Evolutionary conservation across 306 rosid species (phyloP).

Genomic region (Cercis canadensis): DNA sequence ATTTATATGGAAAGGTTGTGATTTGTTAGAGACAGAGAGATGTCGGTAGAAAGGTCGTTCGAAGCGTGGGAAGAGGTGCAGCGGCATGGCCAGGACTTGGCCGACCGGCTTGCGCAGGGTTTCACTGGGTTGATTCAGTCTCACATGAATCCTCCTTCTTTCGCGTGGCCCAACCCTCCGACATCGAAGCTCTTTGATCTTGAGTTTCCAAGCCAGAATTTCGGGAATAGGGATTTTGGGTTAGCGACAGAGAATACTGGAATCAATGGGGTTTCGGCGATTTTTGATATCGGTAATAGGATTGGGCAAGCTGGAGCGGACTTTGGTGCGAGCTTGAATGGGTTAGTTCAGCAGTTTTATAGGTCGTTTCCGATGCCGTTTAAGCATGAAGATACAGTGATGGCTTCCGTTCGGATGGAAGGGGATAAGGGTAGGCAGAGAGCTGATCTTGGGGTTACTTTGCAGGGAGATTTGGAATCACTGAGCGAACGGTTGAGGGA

Average conservation of each 20-base stretch:
- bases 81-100: conserved; percentile 93
- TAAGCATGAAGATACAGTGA: conserved; percentile 60
- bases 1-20: conserved; percentile 44
- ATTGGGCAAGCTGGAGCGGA: conserved; percentile 96
- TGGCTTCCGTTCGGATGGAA: conserved; percentile 46
- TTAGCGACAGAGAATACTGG: conserved; percentile 50
- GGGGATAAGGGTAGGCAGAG: conserved; percentile 57
- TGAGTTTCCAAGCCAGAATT: conserved; percentile 72
- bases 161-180: conserved; percentile 79
- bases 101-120: conserved; percentile 96
- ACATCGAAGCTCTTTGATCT: conserved; percentile 80
- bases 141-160: conserved; percentile 73
- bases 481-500: conserved; percentile 62
- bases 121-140: conserved; percentile 85
- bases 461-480: conserved; percentile 61
- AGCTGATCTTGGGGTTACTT: conserved; percentile 48
- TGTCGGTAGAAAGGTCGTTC: conserved; percentile 94
- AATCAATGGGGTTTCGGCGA: conserved; percentile 77
- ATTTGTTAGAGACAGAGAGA: conserved; percentile 18
- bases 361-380: conserved; percentile 82
- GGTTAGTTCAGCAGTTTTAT: conserved; percentile 89
- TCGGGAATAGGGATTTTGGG: conserved; percentile 64
- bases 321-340: conserved; percentile 89
- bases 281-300: conserved; percentile 84
- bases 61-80: conserved; percentile 99